Evolutionary conservation across 352 stramenopile species (phyloP).

Genomic region (Thalassiosira hispida): DNA sequence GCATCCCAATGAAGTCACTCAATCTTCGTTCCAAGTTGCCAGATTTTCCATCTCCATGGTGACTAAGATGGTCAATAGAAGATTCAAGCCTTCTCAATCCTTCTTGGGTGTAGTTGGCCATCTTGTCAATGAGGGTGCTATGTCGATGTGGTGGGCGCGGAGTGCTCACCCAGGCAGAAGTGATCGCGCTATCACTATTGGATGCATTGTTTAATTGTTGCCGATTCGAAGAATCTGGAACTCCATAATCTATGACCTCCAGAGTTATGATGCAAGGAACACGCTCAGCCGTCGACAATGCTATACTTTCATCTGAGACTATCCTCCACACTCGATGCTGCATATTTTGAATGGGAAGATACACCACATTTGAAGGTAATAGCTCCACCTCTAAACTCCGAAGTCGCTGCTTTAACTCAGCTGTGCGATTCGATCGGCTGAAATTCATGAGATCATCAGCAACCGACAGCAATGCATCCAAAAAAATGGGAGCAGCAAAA

Average conservation of each 20-base stretch:
- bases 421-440: conserved; percentile 53
- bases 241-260: conserved; percentile 77
- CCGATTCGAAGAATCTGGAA: conserved; percentile 7
- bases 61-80: conserved; percentile 51
- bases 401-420: conserved; percentile 64
- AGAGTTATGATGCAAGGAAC: conserved; percentile 83
- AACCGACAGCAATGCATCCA: conserved; percentile 79
- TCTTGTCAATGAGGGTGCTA: conserved; percentile 72
- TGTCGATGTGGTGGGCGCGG: conserved; percentile 68
- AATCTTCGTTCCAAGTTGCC: conserved; percentile 33
- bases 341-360: conserved; percentile 73
- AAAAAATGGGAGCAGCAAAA: conserved; percentile 74
- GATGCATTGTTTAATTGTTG: conserved; percentile 20
- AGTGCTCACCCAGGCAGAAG: conserved; percentile 45
- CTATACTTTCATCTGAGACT: conserved; percentile 76
- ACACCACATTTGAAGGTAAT: conserved; percentile 80
- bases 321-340: conserved; percentile 82
- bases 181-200: conserved; percentile 43
- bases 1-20: conserved; percentile 39
- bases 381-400: conserved; percentile 72
- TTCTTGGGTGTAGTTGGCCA: conserved; percentile 65
- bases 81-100: conserved; percentile 51
- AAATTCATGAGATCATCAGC: conserved; percentile 78
- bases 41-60: conserved; percentile 46
- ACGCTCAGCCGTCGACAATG: conserved; percentile 80